These are phyloP conservation scores for Bruguiera parviflora DNA, from an alignment of 345 rosid genomes.

Conservation along the genomic window DNA sequence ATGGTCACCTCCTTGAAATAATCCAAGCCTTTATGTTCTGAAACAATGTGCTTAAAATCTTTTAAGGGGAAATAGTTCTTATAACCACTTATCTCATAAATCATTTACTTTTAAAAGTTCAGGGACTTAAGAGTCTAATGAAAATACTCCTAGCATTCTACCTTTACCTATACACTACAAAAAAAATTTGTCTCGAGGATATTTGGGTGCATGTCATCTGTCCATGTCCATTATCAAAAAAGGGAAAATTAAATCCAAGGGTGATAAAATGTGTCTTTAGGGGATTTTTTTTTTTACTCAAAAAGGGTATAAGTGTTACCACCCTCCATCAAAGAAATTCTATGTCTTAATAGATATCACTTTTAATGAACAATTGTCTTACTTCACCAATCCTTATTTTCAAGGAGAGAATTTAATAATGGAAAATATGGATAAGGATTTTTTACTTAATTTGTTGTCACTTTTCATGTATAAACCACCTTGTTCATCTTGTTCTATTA, in stretches of 20 bases:
- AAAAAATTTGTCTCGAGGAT: neutral
- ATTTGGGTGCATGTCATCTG: constrained; percentile 3
- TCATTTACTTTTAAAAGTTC: neutral
- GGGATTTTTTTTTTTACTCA: neutral
- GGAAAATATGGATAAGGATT: too few species aligned
- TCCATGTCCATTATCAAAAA: neutral
- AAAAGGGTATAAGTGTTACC: neutral
- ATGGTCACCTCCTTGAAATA: neutral
- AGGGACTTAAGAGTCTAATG: neutral
- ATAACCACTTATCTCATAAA: neutral
- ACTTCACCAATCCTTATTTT: too few species aligned
- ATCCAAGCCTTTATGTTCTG: neutral
- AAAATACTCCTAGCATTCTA: neutral
- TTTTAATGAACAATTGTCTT: too few species aligned
- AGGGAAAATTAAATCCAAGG: constrained; percentile 3
- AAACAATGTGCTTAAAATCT: neutral
- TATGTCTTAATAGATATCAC: too few species aligned
- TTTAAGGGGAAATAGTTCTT: neutral
- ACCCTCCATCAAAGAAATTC: too few species aligned
- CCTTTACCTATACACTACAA: neutral
- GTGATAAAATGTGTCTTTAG: neutral
- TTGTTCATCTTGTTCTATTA: too few species aligned
- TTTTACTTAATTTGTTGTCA: too few species aligned
- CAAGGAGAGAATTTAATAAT: too few species aligned
- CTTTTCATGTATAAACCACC: too few species aligned